Conservation (phyloP, 192 early-diverging fungal species). For the Coemansia sp. region DNA sequence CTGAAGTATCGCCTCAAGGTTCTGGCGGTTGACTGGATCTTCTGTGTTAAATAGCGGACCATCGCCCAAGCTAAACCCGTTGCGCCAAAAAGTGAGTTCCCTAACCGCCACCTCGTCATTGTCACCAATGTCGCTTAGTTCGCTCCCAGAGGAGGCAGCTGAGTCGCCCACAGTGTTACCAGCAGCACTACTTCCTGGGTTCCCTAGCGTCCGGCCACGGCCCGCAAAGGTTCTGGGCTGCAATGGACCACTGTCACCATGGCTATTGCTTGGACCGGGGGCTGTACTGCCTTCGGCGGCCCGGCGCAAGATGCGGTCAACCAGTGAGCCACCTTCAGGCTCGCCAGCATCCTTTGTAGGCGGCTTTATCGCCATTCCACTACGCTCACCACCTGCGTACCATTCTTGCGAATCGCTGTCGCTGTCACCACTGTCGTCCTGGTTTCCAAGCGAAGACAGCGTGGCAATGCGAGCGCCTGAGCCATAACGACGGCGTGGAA, state of each 20-base stretch:
- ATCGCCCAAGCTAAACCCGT: slow-evolving; percentile 95
- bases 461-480: slow-evolving; percentile 54
- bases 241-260: neutral
- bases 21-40: slow-evolving; percentile 84
- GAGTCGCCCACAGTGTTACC: neutral
- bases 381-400: slow-evolving; percentile 95
- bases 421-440: slow-evolving; percentile 13
- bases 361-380: slow-evolving; percentile 64
- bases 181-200: neutral
- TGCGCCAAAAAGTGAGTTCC: slow-evolving; percentile 91
- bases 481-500: slow-evolving; percentile 49
- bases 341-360: slow-evolving; percentile 23
- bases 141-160: slow-evolving; percentile 5
- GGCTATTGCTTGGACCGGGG: slow-evolving; percentile 3
- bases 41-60: slow-evolving; percentile 85
- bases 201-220: slow-evolving; percentile 33
- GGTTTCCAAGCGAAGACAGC: slow-evolving; percentile 34
- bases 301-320: slow-evolving; percentile 51
- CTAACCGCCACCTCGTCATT: slow-evolving; percentile 52
- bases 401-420: slow-evolving; percentile 55
- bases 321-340: slow-evolving; percentile 36
- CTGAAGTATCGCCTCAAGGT: slow-evolving; percentile 84
- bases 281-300: slow-evolving; percentile 33
- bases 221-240: slow-evolving; percentile 33
- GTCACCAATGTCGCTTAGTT: slow-evolving; percentile 4